Evolutionary conservation across 2,329 filamentous ascomycete genomes (phyloP).

Genomic region (Graphilbum sp.): DNA sequence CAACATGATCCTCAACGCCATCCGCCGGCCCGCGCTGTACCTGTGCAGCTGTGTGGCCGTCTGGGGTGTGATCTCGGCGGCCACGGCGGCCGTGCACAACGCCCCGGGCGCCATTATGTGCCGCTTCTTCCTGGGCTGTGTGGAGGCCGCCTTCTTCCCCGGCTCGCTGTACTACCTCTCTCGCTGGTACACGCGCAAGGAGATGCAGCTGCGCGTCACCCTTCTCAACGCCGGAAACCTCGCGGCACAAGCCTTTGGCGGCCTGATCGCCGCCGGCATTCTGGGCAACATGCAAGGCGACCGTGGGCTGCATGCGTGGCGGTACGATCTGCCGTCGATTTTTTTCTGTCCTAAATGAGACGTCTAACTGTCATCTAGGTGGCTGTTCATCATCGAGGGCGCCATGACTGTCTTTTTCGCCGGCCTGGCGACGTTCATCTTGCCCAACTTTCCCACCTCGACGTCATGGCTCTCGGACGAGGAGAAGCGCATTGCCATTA

Average conservation of each 20-base stretch:
- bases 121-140: conserved; percentile 20
- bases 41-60: conserved; percentile 14
- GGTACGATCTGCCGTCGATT: conserved; percentile 40
- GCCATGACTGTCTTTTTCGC: too few relatives aligned
- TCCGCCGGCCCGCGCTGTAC: conserved; percentile 7
- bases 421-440: conserved; percentile 18
- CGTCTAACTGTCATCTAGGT: conserved; percentile 26
- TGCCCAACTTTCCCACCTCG: conserved; percentile 39
- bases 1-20: conserved; percentile 23
- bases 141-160: conserved; percentile 19
- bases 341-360: conserved; percentile 38
- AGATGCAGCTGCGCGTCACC: too few relatives aligned
- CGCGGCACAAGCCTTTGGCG: too few relatives aligned
- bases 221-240: too few relatives aligned
- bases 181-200: conserved; percentile 22
- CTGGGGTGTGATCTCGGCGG: conserved; percentile 16
- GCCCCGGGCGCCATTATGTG: conserved; percentile 17
- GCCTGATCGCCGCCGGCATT: conserved; percentile 31
- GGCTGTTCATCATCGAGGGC: too few relatives aligned
- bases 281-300: conserved; percentile 24
- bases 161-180: conserved; percentile 24
- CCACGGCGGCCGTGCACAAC: conserved; percentile 17
- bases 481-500: conserved; percentile 36
- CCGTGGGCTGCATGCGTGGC: conserved; percentile 19
- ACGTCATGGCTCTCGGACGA: conserved; percentile 41